Conservation (phyloP, 2,329 filamentous ascomycete genomes). For the Fusarium ramigenum region DNA sequence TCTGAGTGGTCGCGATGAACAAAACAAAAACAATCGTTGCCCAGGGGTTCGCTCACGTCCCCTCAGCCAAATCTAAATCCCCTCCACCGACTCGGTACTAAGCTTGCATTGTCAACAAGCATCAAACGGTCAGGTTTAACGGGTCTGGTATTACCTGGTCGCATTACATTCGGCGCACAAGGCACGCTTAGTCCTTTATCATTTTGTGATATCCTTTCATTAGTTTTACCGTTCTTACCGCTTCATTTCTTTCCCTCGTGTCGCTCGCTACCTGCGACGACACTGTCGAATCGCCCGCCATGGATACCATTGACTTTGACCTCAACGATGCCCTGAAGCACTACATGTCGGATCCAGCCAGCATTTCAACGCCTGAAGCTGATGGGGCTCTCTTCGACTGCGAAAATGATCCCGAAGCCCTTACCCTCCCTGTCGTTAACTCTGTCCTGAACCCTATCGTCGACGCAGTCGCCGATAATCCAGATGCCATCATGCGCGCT, state of each 20-base stretch:
- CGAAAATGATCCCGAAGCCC: constrained; percentile 88
- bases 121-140: constrained; percentile 30
- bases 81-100: constrained; percentile 16
- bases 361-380: constrained; percentile 86
- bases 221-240: constrained; percentile 4
- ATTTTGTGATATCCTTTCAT: constrained; percentile 27
- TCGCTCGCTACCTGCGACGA: constrained; percentile 32
- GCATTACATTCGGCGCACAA: neutral
- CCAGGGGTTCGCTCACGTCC: constrained; percentile 24
- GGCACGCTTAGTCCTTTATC: neutral
- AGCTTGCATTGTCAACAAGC: constrained; percentile 21
- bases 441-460: constrained; percentile 89
- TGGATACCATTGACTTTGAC: constrained; percentile 87
- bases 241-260: constrained; percentile 14
- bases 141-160: constrained; percentile 13
- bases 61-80: constrained; percentile 30
- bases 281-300: constrained; percentile 50
- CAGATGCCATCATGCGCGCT: constrained; percentile 83
- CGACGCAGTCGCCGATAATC: constrained; percentile 90
- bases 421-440: constrained; percentile 82
- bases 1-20: constrained; percentile 41
- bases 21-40: constrained; percentile 50
- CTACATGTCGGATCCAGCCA: constrained; percentile 92
- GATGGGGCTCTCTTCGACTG: constrained; percentile 85
- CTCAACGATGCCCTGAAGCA: constrained; percentile 96